Evolutionary conservation across 768 basidiomycete genomes (phyloP), one percentile per base, ranked within the genome.

Genomic region (Boletus vinaceobasis): DNA sequence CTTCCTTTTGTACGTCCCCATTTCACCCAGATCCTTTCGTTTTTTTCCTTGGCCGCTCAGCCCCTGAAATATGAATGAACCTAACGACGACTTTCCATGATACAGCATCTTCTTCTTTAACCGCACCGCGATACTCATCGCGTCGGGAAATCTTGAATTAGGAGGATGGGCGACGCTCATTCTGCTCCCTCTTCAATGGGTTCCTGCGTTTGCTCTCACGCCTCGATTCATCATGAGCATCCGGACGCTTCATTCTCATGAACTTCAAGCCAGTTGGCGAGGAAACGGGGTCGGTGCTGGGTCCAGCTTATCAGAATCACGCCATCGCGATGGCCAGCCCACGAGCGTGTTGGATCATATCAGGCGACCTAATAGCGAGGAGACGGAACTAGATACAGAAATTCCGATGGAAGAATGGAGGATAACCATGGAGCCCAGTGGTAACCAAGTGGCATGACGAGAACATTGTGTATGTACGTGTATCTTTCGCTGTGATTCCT

Each of bases 191-290:
- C 23, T 49, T 5, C 56, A 42, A 48, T 58, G 47, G 10, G 21
- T 57, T 19, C 58, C 50, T 4, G 43, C 45, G 15, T 58, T 56
- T 14, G 48, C 49, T 11, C 50, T 59, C 35, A 58, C 56, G 1
- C 56, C 56, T 49, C 50, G 59, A 32, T 58, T 60, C 21, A 53
- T 59, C 33, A 36, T 53, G 31, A 53, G 56, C 14, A 31, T 58
- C 13, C 57, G 43, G 17, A 29, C 29, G 8, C 36, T 50, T 40
- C 45, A 42, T 23, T 27, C 33, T 3, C 13, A 8, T 10, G 52
- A 60, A 31, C 9, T 19, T 4, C 46, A 38, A 11, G 50, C 29
- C 3, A 36, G 10, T 23, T 31, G 14, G 15, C 36, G 32, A 7
- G 45, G 26, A 19, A 11, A 1, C 11, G 47, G n/a, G 13, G 42